Base-by-base conservation (phyloP, 805 yeast genomes). In the Lipomyces chichibuensis region DNA sequence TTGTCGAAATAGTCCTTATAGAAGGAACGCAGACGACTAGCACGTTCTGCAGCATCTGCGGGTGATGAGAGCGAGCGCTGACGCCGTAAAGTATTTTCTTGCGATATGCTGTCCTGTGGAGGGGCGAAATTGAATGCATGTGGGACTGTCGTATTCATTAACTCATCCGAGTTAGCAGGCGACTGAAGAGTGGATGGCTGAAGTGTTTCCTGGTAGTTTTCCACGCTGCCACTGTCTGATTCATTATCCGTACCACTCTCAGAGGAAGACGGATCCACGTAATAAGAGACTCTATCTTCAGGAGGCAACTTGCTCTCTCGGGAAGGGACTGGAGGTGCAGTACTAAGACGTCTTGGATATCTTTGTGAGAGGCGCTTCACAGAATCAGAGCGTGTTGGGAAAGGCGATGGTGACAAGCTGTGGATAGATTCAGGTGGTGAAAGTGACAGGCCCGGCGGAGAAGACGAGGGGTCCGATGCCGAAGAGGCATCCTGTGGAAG, bases 1-100 rank as follows among this genome's bases (percentile, higher is more conserved):
- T 65, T 60, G 29, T 69, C 71, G 56, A 69, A 65, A 59, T 69
- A 69, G 7, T 62, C 63, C 46, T 54, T 56, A 49, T 69, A 69
- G 33, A 69, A 65, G 20, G 72, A 67, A 9, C 70, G 67, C 23
- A 65, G 53, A 11, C 68, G 55, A 17, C 53, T 58, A 14, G 65
- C 65, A 4, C 71, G 65, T 37, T 66, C 71, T 33, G 57, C 71
- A 14, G 67, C 68, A 23, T 60, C 70, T 9, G 37, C 56, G 6
- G 66, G 66, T n/a, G 29, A 27, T 7, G 69, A 62, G 13, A 65
- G 56, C 9, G 69, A 65, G 17, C 55, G 55, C 35, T 52, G 55
- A 3, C 59, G 59, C 3, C 57, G 59, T 23, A 56, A 29, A 14
- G 14, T 1, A 35, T 29, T 29, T 13, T 25, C n/a, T 7, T 39